phyloP scores from a whole-genome alignment of 2,329 filamentous ascomycete genomes.

The Scedosporium aurantiacum region DNA sequence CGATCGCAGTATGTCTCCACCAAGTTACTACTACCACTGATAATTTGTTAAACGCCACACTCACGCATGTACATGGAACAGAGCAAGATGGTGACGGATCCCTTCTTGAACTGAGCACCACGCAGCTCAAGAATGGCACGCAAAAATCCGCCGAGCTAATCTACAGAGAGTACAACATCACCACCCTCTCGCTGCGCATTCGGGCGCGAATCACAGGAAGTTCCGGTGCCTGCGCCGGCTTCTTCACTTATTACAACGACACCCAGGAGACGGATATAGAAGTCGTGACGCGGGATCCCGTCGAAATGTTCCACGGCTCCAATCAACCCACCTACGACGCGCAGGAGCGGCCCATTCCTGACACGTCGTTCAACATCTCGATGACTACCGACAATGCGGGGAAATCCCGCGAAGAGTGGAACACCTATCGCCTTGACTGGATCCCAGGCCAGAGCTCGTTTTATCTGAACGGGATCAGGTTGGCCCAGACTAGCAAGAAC shows the following conservation, averaged over 20 bases:
- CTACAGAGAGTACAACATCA: not conserved
- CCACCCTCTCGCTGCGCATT: conserved; percentile 34
- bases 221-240: conserved; percentile 37
- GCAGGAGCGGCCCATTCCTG: conserved; percentile 29
- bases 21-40: not conserved
- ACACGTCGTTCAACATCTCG: conserved; percentile 36
- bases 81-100: not conserved
- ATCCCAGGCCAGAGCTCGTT: conserved; percentile 39
- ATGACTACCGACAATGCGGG: conserved; percentile 23
- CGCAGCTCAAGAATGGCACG: not conserved
- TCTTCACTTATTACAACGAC: conserved; percentile 38
- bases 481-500: conserved; percentile 42
- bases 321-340: conserved; percentile 45
- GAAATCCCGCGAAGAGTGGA: conserved; percentile 41
- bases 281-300: conserved; percentile 35
- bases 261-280: conserved; percentile 44
- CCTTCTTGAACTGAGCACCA: not conserved
- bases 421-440: conserved; percentile 51
- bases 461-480: conserved; percentile 40
- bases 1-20: not conserved
- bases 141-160: not conserved
- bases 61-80: not conserved
- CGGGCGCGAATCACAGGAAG: conserved; percentile 36
- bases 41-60: not conserved
- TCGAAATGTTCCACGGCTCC: conserved; percentile 40